Percentiles rank a stretch among this genome's conserved stretches.
These are phyloP conservation scores for Podospora anserina DNA, from an alignment of 495 filamentous ascomycete genomes.

Conservation along the genomic window DNA sequence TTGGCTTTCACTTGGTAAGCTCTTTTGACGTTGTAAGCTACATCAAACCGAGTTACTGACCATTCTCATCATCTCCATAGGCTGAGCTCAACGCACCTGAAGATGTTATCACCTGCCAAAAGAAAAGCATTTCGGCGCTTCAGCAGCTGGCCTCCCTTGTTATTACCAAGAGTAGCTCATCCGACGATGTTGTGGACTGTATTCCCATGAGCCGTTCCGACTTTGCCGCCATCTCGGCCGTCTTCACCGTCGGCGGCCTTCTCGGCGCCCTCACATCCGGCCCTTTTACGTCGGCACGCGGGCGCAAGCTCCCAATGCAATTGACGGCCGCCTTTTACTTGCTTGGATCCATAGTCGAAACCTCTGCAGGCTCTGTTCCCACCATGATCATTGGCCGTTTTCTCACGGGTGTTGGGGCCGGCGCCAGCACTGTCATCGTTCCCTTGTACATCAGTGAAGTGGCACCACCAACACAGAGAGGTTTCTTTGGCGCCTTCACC, in stretches of 20 bases:
- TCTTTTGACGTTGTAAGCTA: conserved; percentile 1
- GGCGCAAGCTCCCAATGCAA: conserved; percentile 69
- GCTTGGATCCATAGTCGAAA: conserved; percentile 70
- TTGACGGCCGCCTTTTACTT: conserved; percentile 71
- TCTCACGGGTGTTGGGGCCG: conserved; percentile 78
- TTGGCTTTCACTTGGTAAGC: conserved; percentile 87
- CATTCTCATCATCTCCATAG: conserved; percentile 41
- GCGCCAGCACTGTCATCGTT: conserved; percentile 85
- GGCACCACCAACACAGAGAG: conserved; percentile 71
- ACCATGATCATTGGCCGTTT: conserved; percentile 70
- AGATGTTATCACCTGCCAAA: conserved; percentile 79
- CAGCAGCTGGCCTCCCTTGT: conserved; percentile 30
- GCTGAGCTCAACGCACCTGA: conserved; percentile 93
- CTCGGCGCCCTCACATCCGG: conserved; percentile 76
- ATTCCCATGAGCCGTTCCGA: conserved; percentile 74
- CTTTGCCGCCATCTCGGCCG: conserved; percentile 78
- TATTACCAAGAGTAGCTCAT: conserved; percentile 15
- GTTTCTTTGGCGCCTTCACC: conserved; percentile 86
- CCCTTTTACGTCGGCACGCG: conserved; percentile 66
- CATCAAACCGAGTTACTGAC: conserved; percentile 24
- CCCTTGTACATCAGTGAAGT: conserved; percentile 95
- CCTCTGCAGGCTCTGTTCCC: conserved; percentile 62
- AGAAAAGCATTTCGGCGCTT: conserved; percentile 52
- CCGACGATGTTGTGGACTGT: conserved; percentile 61
- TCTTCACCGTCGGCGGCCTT: conserved; percentile 89